Base-by-base conservation (phyloP, 2,329 filamentous ascomycete genomes). In the Lachnellula arida region DNA sequence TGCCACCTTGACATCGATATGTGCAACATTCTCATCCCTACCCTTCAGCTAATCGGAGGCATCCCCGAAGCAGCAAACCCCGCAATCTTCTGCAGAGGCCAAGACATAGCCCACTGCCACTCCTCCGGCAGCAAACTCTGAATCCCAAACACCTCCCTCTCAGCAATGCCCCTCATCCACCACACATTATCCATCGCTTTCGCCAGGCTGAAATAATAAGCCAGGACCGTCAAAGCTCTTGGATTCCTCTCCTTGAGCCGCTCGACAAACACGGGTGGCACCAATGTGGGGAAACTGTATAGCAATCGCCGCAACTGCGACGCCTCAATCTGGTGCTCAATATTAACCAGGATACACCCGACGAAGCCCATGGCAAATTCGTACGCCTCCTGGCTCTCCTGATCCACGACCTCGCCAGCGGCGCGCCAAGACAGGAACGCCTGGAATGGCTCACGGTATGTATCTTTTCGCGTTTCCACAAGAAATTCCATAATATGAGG, bases 181-280 rank as follows among this genome's bases (percentile, higher is more conserved):
- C 68, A 71, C 15, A 70, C 64, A 14, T 66, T 67, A 44, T 68
- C 66, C 28, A 69, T 46, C 14, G 68, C 48, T 48, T 67, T 63
- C 11, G 70, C 62, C 9, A 71, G 51, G 1, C 68, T 62, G 46
- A 70, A 60, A 61, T 66, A 70, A 49, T 70, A 67, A 5, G 68
- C 63, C 46, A 59, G 53, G 22, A 59, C 43, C 5, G 55, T 48
- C 42, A 60, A 47, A 14, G 59, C 56, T 40, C 56, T 34, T n/a
- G 56, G 56, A 17, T 59, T 49, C 14, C 44, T 37, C 44, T 54
- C 39, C 19, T 34, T 34, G 23, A 60, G 37, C 19, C 35, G 28
- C 35, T 58, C 34, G 12, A 58, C 51, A 32, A 56, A 60, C 7
- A 48, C 37, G 9, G 44, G 25, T 37, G 49, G 48, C n/a, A 23